Percentiles rank a stretch among this genome's conserved stretches.
Conservation (phyloP, 148 eudicot genomes). For the Rhododendron ferrugineum region DNA sequence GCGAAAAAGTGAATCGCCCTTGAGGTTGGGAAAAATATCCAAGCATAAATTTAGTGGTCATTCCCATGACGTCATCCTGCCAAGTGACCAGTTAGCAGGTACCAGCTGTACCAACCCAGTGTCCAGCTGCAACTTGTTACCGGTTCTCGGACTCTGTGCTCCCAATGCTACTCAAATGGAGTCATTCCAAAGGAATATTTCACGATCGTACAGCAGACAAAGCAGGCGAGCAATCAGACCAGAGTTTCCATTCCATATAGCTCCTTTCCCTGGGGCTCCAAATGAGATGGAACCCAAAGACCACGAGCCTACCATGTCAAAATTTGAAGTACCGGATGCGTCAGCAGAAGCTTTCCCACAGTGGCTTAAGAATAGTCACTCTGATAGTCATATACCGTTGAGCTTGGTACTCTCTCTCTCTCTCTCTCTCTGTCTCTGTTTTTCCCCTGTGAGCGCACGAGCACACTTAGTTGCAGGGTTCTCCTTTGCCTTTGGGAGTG, state of each 20-base stretch:
- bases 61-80: slow-evolving; percentile 22
- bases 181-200: slow-evolving; percentile 40
- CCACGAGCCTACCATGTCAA: slow-evolving; percentile 28
- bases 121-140: slow-evolving; percentile 33
- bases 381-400: slow-evolving; percentile 34
- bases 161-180: slow-evolving; percentile 73
- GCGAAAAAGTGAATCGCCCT: slow-evolving; percentile 26
- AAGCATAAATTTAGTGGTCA: slow-evolving; percentile 36
- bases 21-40: slow-evolving; percentile 26
- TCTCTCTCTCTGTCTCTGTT: background rate
- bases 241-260: slow-evolving; percentile 42
- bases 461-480: background rate
- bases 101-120: slow-evolving; percentile 23
- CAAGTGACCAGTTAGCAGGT: slow-evolving; percentile 24
- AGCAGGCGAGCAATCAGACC: slow-evolving; percentile 33
- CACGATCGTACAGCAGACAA: slow-evolving; percentile 45
- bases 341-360: slow-evolving; percentile 35
- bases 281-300: slow-evolving; percentile 31
- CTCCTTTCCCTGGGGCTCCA: slow-evolving; percentile 33
- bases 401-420: slow-evolving; percentile 36
- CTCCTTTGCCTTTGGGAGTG: background rate
- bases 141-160: slow-evolving; percentile 89
- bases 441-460: background rate
- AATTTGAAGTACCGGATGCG: slow-evolving; percentile 33
- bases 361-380: slow-evolving; percentile 26